Evolutionary conservation across 768 basidiomycete genomes (phyloP).

Genomic region (Termitomyces bulborhizus): DNA sequence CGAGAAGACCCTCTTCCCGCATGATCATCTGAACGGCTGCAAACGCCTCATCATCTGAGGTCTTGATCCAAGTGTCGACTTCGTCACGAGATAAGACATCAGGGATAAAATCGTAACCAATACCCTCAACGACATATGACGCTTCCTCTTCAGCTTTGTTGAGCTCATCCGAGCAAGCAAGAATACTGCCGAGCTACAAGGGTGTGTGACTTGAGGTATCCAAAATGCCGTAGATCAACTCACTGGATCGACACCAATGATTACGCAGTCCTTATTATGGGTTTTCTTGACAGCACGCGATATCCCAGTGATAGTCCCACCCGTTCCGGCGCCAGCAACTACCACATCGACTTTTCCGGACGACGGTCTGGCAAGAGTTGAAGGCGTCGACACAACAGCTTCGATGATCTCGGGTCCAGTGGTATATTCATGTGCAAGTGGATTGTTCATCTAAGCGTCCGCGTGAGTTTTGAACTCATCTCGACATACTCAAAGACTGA

Average conservation of each 20-base stretch:
- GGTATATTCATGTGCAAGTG: conserved; percentile 82
- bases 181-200: conserved; percentile 77
- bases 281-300: conserved; percentile 73
- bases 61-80: conserved; percentile 84
- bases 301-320: conserved; percentile 90
- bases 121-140: conserved; percentile 87
- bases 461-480: conserved; percentile 6
- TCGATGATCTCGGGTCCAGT: conserved; percentile 93
- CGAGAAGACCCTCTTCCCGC: conserved; percentile 80
- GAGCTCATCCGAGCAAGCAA: conserved; percentile 64
- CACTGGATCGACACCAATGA: conserved; percentile 92
- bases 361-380: conserved; percentile 49
- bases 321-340: conserved; percentile 87
- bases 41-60: conserved; percentile 76
- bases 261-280: conserved; percentile 65
- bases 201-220: conserved; percentile 3
- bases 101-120: conserved; percentile 92
- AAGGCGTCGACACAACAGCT: conserved; percentile 61
- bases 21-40: conserved; percentile 69
- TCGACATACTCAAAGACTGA: conserved; percentile 25
- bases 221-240: conserved; percentile 16
- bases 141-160: conserved; percentile 46
- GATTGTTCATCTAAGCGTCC: conserved; percentile 63
- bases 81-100: conserved; percentile 72
- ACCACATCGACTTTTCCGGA: conserved; percentile 77